Evolutionary conservation across 352 stramenopile species (phyloP).

Genomic region (Phytophthora agathidicida): DNA sequence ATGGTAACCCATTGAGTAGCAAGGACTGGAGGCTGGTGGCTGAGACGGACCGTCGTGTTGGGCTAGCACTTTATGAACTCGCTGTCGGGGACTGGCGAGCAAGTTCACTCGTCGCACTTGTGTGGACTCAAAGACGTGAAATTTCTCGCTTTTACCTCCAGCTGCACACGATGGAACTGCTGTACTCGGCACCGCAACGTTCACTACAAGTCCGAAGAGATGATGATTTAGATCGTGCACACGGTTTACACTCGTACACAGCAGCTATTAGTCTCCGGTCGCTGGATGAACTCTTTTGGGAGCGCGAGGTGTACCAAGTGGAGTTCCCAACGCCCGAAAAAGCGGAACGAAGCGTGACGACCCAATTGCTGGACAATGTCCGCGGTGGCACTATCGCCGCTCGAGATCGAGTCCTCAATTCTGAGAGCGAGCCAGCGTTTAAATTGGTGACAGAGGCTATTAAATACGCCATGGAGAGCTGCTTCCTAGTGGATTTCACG

Average conservation of each 20-base stretch:
- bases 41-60: constrained; percentile 46
- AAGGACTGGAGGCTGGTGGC: constrained; percentile 45
- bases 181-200: constrained; percentile 47
- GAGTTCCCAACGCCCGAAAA: constrained; percentile 27
- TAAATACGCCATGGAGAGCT: constrained; percentile 40
- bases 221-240: constrained; percentile 36
- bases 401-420: constrained; percentile 47
- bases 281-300: constrained; percentile 51
- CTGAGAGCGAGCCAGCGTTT: constrained; percentile 24
- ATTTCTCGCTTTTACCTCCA: constrained; percentile 56
- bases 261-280: constrained; percentile 52
- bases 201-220: constrained; percentile 43
- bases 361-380: constrained; percentile 46
- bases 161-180: constrained; percentile 50
- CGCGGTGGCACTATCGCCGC: constrained; percentile 30
- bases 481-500: constrained; percentile 58
- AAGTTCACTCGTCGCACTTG: constrained; percentile 57
- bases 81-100: constrained; percentile 39
- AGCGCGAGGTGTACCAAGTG: constrained; percentile 56
- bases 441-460: constrained; percentile 52
- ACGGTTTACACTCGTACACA: constrained; percentile 59
- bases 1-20: constrained; percentile 21
- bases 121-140: constrained; percentile 50
- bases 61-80: constrained; percentile 59
- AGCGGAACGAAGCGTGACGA: background rate